Base-by-base conservation (phyloP, 306 rosid species). In the Cyamopsis tetragonoloba region DNA sequence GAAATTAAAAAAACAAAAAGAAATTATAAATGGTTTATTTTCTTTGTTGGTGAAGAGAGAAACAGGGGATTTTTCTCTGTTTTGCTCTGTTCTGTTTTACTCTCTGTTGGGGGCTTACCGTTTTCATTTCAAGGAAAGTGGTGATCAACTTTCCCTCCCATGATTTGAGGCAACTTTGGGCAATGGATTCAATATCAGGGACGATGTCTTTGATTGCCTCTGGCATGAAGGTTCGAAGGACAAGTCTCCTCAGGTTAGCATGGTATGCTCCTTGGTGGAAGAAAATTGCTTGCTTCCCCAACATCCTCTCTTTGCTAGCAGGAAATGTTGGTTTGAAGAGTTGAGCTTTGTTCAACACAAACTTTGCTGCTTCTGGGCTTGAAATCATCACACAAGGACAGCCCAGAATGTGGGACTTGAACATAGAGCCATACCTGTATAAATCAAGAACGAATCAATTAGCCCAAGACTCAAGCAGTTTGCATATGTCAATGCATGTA, bases 281-380 rank as follows among this genome's bases (percentile, higher is more conserved):
- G 76, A 93, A 88, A 47, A 93, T 80, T 8, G 91, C 98, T 62
- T 93, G 85, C 54, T 83, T 87, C 3, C 98, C 98, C 74, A 93
- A 18, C 88, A 93, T 89, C 81, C 91, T 86, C 73, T 93, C 95
- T 73, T 93, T 93, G 73, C 96, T 89, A 0, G 86, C 87, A 0
- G 98, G 98, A 47, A 88, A 93, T 51, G 96, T 93, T 57, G 98
- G 96, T 73, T 93, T 93, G 85, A 93, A 93, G 12, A 89, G 86
- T 17, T 86, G 82, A 34, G 91, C 79, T 70, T 81, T 2, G 87
- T 73, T 79, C 1, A 93, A 66, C 46, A 93, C 98, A 65, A 93
- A 86, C 35, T 83, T 93, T 4, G 80, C 97, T 2, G 95, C 98
- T 37, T 86, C 90, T 1, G 97, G 91, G 63, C 89, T 84, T 1